These are phyloP conservation scores for Dictyostelium capitatum DNA, from an alignment of 78 protist species.

Conservation along the genomic window DNA sequence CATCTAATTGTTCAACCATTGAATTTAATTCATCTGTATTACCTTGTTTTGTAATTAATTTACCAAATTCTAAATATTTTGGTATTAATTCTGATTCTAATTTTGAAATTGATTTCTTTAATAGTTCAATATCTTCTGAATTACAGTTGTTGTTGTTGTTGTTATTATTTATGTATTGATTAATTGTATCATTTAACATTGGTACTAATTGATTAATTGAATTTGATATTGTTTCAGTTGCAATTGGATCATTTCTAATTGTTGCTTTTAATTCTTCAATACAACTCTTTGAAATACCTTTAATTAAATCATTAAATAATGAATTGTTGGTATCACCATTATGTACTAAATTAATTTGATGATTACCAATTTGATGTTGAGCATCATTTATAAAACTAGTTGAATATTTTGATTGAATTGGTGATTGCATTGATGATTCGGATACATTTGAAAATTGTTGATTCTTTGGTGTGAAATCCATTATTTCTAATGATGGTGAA, in stretches of 20 bases:
- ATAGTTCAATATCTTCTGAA: neutral
- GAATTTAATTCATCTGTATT: conserved; percentile 4
- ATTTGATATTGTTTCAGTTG: conserved; percentile 5
- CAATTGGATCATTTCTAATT: conserved; percentile 43
- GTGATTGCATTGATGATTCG: neutral
- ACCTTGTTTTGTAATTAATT: neutral
- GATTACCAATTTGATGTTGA: neutral
- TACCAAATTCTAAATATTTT: neutral
- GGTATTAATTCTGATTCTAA: neutral
- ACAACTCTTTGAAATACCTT: conserved; percentile 14
- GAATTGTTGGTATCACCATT: neutral
- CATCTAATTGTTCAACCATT: conserved; percentile 28
- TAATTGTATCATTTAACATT: neutral
- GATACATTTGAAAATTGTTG: neutral
- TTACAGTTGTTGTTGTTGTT: neutral
- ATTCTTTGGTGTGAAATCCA: neutral
- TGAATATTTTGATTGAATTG: conserved; percentile 14
- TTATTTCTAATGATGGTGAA: conserved; percentile 1
- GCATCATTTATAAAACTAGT: conserved; percentile 10
- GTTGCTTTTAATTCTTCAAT: conserved; percentile 45
- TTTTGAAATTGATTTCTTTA: neutral
- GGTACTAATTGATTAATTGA: conserved; percentile 14
- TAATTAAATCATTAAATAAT: conserved; percentile 34
- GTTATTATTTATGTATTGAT: neutral
- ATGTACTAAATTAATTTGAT: neutral